These are phyloP conservation scores for Pichia rugopelliculosa DNA, from an alignment of 805 yeast genomes.

Conservation along the genomic window DNA sequence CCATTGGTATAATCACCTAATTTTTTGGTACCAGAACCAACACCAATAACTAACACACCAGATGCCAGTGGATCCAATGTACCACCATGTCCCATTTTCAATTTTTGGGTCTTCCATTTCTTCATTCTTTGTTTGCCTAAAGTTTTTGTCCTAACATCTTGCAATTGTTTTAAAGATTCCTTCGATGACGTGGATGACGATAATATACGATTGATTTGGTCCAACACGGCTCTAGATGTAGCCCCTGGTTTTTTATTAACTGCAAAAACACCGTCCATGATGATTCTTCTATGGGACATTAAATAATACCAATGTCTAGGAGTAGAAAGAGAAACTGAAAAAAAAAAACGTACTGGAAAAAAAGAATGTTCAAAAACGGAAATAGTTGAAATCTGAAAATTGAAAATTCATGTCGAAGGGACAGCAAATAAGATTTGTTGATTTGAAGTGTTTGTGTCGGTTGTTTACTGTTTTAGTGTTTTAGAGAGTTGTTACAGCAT, in stretches of 20 bases:
- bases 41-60: conserved; percentile 88
- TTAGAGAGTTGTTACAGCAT: background rate
- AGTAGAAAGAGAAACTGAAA: background rate
- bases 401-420: background rate
- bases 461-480: background rate
- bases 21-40: conserved; percentile 86
- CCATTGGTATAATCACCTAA: conserved; percentile 65
- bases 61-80: conserved; percentile 92
- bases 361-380: too few species aligned
- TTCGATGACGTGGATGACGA: conserved; percentile 52
- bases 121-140: conserved; percentile 41
- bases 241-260: conserved; percentile 83
- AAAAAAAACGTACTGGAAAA: too few species aligned
- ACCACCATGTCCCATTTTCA: conserved; percentile 96
- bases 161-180: conserved; percentile 43
- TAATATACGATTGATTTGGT: conserved; percentile 56
- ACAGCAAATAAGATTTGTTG: background rate
- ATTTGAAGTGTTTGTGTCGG: background rate
- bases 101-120: conserved; percentile 35
- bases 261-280: conserved; percentile 90
- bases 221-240: conserved; percentile 68
- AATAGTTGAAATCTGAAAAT: background rate
- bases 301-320: background rate
- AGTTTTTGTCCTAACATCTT: conserved; percentile 38
- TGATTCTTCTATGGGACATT: conserved; percentile 20